Conservation (phyloP, 768 basidiomycete species). For the Russula sp. region DNA sequence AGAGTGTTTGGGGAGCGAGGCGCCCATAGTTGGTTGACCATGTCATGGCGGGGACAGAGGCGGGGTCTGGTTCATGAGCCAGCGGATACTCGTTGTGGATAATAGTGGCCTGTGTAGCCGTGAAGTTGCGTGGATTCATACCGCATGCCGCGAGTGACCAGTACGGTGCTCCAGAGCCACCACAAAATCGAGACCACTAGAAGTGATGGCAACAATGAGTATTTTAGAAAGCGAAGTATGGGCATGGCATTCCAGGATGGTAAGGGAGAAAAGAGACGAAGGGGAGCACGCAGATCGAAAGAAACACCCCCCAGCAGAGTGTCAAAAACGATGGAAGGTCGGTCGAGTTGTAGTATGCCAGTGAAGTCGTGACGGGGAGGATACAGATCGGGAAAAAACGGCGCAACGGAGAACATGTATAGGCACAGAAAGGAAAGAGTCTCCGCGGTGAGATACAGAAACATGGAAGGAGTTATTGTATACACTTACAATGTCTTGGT, state of each 20-base stretch:
- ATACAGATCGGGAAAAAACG: background rate
- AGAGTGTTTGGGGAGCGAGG: conserved; percentile 79
- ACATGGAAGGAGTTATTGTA: background rate
- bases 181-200: conserved; percentile 95
- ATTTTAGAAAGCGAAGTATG: background rate
- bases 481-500: conserved; percentile 82
- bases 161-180: conserved; percentile 90
- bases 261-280: no score
- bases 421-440: background rate
- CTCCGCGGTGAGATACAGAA: background rate
- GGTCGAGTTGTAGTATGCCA: background rate
- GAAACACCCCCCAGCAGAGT: no score
- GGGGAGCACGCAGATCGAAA: background rate
- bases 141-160: conserved; percentile 93
- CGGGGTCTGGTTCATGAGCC: conserved; percentile 55
- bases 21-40: conserved; percentile 97
- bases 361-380: background rate
- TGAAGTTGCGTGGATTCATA: conserved; percentile 78
- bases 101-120: conserved; percentile 77
- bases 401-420: background rate
- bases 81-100: conserved; percentile 85
- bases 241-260: background rate
- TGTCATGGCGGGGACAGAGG: conserved; percentile 82
- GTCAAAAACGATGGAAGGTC: no score
- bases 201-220: background rate